phyloP scores from a whole-genome alignment of 192 early-diverging fungal species.

The Cetraspora pellucida region DNA sequence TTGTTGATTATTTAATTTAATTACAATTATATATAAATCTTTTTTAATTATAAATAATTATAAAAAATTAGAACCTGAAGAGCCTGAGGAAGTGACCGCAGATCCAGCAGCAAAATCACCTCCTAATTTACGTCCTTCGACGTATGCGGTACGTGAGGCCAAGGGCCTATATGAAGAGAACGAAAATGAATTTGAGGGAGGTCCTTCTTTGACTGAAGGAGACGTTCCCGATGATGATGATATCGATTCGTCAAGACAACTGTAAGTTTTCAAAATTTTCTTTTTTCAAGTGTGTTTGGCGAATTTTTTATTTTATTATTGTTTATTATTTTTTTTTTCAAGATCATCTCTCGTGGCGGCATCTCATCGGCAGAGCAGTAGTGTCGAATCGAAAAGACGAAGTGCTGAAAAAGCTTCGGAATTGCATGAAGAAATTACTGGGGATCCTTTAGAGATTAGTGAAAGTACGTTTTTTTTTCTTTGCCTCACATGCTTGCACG shows the following conservation, averaged over 20 bases:
- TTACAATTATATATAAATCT: not conserved
- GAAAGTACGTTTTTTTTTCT: not conserved
- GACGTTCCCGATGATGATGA: not conserved
- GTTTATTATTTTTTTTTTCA: not conserved
- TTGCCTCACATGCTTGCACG: not conserved
- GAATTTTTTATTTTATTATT: not conserved
- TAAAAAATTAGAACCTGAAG: not conserved
- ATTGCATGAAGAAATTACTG: constrained; percentile 13
- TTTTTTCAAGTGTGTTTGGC: too few species aligned
- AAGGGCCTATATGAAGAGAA: not conserved
- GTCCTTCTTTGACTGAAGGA: not conserved
- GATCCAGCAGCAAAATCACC: not conserved
- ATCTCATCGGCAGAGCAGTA: constrained; percentile 6
- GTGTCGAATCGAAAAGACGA: not conserved
- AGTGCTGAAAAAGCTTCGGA: constrained; percentile 23
- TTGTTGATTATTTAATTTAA: not conserved
- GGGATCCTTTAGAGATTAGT: constrained; percentile 19
- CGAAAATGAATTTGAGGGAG: not conserved
- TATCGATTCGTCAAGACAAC: constrained; percentile 13
- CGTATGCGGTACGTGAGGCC: not conserved
- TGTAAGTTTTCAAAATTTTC: not conserved
- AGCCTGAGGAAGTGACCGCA: too few species aligned
- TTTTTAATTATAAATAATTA: not conserved
- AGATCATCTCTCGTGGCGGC: constrained; percentile 22
- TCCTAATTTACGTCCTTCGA: not conserved